Evolutionary conservation across 805 yeast species (phyloP).

Genomic region (Kuraishia molischiana): DNA sequence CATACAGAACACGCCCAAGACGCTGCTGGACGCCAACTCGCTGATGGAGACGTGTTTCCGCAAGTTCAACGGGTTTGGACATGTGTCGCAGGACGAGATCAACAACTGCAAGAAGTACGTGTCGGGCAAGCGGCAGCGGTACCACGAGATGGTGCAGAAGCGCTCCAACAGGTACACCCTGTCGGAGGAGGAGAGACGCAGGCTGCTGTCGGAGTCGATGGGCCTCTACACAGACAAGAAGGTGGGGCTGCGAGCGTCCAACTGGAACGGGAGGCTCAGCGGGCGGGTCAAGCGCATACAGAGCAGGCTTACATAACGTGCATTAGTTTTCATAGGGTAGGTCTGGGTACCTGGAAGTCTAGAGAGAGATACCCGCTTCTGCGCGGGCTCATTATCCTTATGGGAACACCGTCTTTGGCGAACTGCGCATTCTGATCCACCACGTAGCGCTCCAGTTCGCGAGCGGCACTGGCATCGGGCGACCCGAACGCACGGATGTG

Average conservation of each 20-base stretch:
- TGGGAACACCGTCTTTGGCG: conserved; percentile 12
- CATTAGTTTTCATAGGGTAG: conserved; percentile 10
- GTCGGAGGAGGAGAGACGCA: conserved; percentile 19
- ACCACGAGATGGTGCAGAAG: conserved; percentile 20
- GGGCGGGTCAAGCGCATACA: conserved; percentile 19
- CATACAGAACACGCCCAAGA: conserved; percentile 75
- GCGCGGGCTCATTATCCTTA: conserved; percentile 39
- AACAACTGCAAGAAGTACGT: conserved; percentile 73
- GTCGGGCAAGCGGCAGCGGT: conserved; percentile 42
- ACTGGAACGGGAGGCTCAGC: conserved; percentile 24
- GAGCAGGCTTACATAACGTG: conserved; percentile 8
- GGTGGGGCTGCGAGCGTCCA: conserved; percentile 20
- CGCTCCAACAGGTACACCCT: conserved; percentile 4
- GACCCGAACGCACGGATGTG: conserved; percentile 5
- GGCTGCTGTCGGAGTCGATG: conserved; percentile 13
- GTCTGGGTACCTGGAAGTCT: conserved; percentile 44
- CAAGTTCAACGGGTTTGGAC: conserved; percentile 61
- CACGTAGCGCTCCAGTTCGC: conserved; percentile 33
- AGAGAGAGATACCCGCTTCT: conserved; percentile 45
- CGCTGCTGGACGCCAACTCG: conserved; percentile 55
- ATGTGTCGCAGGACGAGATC: conserved; percentile 75
- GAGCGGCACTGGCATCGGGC: neutral
- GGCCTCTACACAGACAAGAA: conserved; percentile 14
- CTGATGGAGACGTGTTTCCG: conserved; percentile 71
- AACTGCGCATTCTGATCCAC: conserved; percentile 17